These are phyloP conservation scores for Gossypium schwendimanii DNA, from an alignment of 441 rosid genomes.

Conservation along the genomic window DNA sequence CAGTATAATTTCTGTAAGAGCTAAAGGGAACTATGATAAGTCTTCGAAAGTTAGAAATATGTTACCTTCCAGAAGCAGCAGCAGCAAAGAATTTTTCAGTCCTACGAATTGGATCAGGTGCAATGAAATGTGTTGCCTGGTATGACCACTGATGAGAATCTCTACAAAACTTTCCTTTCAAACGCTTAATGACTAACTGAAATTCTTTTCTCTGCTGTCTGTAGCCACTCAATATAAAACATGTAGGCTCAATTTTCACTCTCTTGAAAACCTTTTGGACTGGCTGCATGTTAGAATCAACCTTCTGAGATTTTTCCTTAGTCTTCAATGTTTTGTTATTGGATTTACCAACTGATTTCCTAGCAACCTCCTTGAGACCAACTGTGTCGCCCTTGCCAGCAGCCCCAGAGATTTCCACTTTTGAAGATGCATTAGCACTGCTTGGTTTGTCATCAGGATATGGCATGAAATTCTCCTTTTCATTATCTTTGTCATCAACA, in stretches of 20 bases:
- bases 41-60: neutral
- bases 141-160: conserved; percentile 96
- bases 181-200: conserved; percentile 50
- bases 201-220: conserved; percentile 65
- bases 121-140: conserved; percentile 86
- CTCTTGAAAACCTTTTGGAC: conserved; percentile 19
- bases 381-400: conserved; percentile 32
- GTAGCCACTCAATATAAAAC: conserved; percentile 72
- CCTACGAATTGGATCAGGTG: conserved; percentile 64
- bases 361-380: conserved; percentile 21
- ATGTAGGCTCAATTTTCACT: conserved; percentile 33
- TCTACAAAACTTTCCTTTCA: conserved; percentile 73
- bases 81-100: conserved; percentile 89
- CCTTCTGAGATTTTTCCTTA: conserved; percentile 23
- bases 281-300: conserved; percentile 20
- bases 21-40: neutral
- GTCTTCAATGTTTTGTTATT: conserved; percentile 19
- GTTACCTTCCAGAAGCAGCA: conserved; percentile 89
- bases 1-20: neutral
- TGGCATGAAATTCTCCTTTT: conserved; percentile 21
- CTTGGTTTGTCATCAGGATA: conserved; percentile 18
- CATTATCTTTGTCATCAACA: conserved; percentile 14
- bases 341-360: conserved; percentile 27
- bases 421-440: conserved; percentile 11
- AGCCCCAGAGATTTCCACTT: conserved; percentile 20